phyloP scores from a whole-genome alignment of 495 filamentous ascomycete genomes.

The Echria macrotheca region DNA sequence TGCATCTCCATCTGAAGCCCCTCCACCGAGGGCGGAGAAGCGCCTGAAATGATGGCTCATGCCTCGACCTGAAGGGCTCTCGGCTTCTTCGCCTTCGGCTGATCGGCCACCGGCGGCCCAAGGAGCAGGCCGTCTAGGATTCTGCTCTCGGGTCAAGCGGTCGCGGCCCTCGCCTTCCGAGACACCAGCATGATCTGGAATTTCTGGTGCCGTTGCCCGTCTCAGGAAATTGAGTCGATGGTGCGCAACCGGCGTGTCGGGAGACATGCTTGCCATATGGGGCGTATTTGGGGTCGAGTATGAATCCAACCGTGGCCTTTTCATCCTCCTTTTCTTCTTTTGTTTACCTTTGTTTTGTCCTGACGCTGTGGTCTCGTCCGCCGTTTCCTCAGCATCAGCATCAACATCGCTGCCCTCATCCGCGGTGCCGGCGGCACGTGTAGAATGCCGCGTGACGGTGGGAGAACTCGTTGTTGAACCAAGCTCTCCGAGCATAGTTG shows the following conservation, averaged over 20 bases:
- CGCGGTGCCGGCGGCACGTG: constrained; percentile 42
- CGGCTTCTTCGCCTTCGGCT: constrained; percentile 36
- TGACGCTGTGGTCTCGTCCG: constrained; percentile 44
- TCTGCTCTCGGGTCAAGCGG: constrained; percentile 52
- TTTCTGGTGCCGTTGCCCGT: constrained; percentile 64
- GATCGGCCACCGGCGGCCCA: constrained; percentile 36
- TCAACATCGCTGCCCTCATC: constrained; percentile 63
- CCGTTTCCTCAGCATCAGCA: constrained; percentile 72
- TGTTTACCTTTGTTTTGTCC: constrained; percentile 36
- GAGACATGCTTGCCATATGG: constrained; percentile 19
- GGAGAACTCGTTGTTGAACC: constrained; percentile 40
- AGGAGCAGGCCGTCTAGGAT: constrained; percentile 49
- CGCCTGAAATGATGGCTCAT: constrained; percentile 70
- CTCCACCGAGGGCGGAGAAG: constrained; percentile 64
- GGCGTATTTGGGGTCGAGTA: constrained; percentile 38
- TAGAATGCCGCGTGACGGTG: constrained; percentile 38
- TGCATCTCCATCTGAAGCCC: constrained; percentile 49
- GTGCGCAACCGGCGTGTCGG: constrained; percentile 26
- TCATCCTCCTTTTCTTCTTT: constrained; percentile 52
- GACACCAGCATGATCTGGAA: constrained; percentile 62
- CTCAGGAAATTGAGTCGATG: constrained; percentile 51
- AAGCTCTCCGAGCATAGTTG: constrained; percentile 21
- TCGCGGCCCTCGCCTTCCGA: constrained; percentile 90
- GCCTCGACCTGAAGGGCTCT: constrained; percentile 48
- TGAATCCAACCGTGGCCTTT: constrained; percentile 44